Conservation (phyloP, 2,329 filamentous ascomycete genomes). For the Cercospora nicotianae region DNA sequence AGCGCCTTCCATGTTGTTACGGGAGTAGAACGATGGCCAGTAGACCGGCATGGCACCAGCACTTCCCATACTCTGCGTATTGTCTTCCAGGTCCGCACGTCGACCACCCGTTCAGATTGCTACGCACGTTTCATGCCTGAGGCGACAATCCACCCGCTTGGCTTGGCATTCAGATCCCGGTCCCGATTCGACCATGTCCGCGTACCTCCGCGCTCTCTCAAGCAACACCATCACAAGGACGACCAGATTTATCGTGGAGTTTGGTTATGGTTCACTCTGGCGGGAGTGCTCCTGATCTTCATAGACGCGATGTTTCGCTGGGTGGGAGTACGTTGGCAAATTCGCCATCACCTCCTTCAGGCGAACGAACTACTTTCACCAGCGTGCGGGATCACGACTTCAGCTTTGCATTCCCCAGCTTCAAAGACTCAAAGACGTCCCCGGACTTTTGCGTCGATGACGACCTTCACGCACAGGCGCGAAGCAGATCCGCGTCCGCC, state of each 20-base stretch:
- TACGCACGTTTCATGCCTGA: background rate
- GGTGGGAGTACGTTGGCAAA: background rate
- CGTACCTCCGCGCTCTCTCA: background rate
- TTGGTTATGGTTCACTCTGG: background rate
- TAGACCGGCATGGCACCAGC: background rate
- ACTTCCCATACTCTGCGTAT: background rate
- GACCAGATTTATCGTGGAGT: background rate
- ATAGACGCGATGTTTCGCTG: background rate
- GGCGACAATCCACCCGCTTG: background rate
- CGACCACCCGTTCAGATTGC: background rate
- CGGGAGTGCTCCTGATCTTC: background rate
- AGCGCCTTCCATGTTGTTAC: background rate
- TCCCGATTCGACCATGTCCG: background rate
- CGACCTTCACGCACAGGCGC: background rate
- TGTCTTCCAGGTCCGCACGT: background rate
- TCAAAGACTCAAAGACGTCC: background rate
- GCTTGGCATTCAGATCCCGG: background rate
- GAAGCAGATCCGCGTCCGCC: background rate
- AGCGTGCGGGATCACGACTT: background rate
- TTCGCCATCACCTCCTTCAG: background rate
- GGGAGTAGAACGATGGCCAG: background rate
- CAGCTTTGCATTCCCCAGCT: background rate
- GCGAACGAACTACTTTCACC: background rate
- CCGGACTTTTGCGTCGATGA: background rate
- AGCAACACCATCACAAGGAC: background rate